Conservation (phyloP, 495 filamentous ascomycete species). For the Penicillium roqueforti region DNA sequence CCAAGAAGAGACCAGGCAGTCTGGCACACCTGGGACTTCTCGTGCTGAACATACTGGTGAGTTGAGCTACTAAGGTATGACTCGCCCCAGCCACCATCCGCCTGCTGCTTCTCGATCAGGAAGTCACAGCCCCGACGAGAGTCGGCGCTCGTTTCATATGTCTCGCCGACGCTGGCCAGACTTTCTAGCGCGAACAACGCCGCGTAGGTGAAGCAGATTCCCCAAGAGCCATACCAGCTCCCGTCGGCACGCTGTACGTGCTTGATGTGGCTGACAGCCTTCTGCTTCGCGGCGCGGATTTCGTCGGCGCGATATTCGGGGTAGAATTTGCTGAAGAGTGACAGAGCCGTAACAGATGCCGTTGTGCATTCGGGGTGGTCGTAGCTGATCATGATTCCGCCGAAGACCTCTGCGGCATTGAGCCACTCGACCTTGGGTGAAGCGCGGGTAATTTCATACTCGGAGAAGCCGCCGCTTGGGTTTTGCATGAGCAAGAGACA, state of each 20-base stretch:
- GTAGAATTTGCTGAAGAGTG: slow-evolving; percentile 74
- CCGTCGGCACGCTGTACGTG: slow-evolving; percentile 74
- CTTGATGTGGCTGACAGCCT: slow-evolving; percentile 78
- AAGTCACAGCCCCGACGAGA: slow-evolving; percentile 79
- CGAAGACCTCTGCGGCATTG: slow-evolving; percentile 96
- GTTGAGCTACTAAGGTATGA: slow-evolving; percentile 72
- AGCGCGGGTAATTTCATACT: slow-evolving; percentile 80
- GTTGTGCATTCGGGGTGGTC: slow-evolving; percentile 98
- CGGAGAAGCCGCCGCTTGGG: slow-evolving; percentile 77
- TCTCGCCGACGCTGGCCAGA: slow-evolving; percentile 75
- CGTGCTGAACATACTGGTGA: slow-evolving; percentile 58
- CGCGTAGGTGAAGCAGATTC: slow-evolving; percentile 96
- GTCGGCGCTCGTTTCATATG: slow-evolving; percentile 64
- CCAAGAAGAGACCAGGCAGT: slow-evolving; percentile 88
- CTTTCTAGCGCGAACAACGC: slow-evolving; percentile 92
- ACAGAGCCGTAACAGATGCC: slow-evolving; percentile 84
- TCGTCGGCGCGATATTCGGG: slow-evolving; percentile 74
- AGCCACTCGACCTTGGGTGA: slow-evolving; percentile 74
- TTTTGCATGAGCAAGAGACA: slow-evolving; percentile 93
- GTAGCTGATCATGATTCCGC: slow-evolving; percentile 96
- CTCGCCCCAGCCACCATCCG: slow-evolving; percentile 95
- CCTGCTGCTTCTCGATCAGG: slow-evolving; percentile 72
- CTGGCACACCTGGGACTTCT: slow-evolving; percentile 77
- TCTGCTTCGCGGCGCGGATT: slow-evolving; percentile 63
- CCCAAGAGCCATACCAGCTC: slow-evolving; percentile 96